These are phyloP conservation scores for Beta macrorhiza DNA, from an alignment of 179 eudicot species.

Conservation along the genomic window DNA sequence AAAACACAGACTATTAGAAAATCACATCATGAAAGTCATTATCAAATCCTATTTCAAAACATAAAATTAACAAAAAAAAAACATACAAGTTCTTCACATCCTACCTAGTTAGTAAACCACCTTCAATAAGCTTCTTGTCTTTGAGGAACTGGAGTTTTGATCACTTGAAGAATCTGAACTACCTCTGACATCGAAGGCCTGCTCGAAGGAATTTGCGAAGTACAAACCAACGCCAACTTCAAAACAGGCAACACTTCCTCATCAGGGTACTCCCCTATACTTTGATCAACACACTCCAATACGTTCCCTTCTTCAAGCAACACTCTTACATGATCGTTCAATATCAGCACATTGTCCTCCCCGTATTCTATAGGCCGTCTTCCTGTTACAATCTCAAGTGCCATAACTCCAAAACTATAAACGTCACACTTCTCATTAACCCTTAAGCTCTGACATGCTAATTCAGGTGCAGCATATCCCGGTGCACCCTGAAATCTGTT, in stretches of 20 bases:
- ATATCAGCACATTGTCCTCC: conserved; percentile 72
- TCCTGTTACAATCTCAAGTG: conserved; percentile 84
- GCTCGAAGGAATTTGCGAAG: conserved; percentile 92
- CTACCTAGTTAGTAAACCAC: conserved; percentile 18
- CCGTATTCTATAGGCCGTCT: conserved; percentile 81
- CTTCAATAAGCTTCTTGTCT: conserved; percentile 55
- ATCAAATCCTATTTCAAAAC: conserved; percentile 19
- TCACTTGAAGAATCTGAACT: conserved; percentile 90
- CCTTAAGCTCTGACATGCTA: conserved; percentile 84
- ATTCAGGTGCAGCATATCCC: conserved; percentile 91
- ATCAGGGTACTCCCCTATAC: conserved; percentile 76
- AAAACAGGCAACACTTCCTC: conserved; percentile 85
- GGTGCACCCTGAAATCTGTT: conserved; percentile 74
- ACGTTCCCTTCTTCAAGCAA: conserved; percentile 74
- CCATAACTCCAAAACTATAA: conserved; percentile 76
- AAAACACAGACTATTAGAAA: conserved; percentile 12
- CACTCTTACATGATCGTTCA: conserved; percentile 77
- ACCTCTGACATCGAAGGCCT: conserved; percentile 97
- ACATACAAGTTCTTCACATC: conserved; percentile 20
- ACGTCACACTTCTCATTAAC: conserved; percentile 92
- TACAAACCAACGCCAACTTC: conserved; percentile 87
- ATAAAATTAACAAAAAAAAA: neutral
- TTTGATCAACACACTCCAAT: conserved; percentile 74
- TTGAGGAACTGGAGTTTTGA: conserved; percentile 71
- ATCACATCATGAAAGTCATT: conserved; percentile 9